A percentile compares a stretch with the other conserved stretches of the same genome.
phyloP scores from a whole-genome alignment of 1,139 yeast species.

The Pneumocystis carinii region DNA sequence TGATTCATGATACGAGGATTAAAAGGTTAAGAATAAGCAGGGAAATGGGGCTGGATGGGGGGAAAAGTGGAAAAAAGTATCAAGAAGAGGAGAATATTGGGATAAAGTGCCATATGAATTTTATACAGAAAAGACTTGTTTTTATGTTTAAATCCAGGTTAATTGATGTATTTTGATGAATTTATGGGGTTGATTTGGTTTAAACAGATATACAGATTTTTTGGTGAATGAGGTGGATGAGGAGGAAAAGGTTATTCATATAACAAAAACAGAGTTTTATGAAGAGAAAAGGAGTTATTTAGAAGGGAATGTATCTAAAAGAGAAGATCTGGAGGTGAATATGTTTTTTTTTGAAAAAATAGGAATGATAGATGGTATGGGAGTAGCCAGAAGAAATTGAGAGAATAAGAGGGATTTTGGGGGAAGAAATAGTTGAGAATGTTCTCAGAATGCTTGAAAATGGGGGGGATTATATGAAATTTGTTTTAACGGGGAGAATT shows the following conservation, averaged over 20 bases:
- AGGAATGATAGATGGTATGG: conserved; percentile 13
- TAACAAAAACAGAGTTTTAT: conserved; percentile 36
- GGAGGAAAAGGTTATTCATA: conserved; percentile 56
- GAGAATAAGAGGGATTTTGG: conserved; percentile 30
- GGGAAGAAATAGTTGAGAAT: conserved; percentile 41
- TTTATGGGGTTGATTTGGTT: background rate
- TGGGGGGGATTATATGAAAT: conserved; percentile 46
- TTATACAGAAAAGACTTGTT: background rate
- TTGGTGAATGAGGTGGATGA: conserved; percentile 72
- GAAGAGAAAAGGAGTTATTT: background rate
- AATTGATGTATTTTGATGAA: background rate
- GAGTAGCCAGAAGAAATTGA: conserved; percentile 18
- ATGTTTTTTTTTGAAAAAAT: background rate
- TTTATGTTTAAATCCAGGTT: background rate
- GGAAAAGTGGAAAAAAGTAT: background rate
- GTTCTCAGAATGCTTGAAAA: conserved; percentile 38
- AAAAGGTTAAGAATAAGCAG: background rate
- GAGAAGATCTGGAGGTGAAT: background rate
- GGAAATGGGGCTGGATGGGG: background rate
- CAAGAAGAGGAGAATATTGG: background rate
- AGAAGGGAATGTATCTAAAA: conserved; percentile 4
- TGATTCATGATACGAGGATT: background rate
- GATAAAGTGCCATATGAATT: background rate
- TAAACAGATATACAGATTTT: conserved; percentile 66
- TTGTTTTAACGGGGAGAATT: conserved; percentile 25